Base-by-base conservation (phyloP, 108 stramenopile genomes). In the Hondaea fermentalgiana region DNA sequence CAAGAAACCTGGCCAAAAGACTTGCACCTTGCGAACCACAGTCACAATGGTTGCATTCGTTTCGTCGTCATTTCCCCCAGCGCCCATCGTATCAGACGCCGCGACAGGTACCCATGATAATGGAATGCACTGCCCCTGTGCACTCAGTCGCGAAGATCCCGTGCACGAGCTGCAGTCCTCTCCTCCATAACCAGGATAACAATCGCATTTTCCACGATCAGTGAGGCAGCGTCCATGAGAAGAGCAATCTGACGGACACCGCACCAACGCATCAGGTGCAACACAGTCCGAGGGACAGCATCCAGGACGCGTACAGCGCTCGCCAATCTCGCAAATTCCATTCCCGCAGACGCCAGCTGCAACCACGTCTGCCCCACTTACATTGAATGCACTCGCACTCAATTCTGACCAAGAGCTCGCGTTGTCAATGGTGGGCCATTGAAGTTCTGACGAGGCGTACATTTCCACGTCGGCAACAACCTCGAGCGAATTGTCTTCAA, bases 271-370 rank as follows among this genome's bases (percentile, higher is more conserved):
- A 53, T 83, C 76, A 3, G 76, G 76, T 1, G 23, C n/a, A 53
- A 83, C 45, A 45, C 76, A 83, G 76, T 83, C 76, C n/a, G 51
- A 28, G 16, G 76, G 76, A 23, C 76, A 83, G 51, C 76, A 83
- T 0, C 76, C 76, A 6, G 19, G n/a, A 12, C 6, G 19, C 3
- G 51, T 47, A 28, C 76, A 83, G 6, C 76, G 76, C 51, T 83
- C 76, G 8, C 51, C 49, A 2, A 35, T 45, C 28, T 83, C 76
- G 51, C 76, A 83, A 0, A 83, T 53, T 12, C 51, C 76, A 45
- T 83, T 83, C 14, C 76, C 76, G 51, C 76, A 83, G 28, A 53
- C 45, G 6, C 76, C 76, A 25, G 16, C 51, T 12, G 76, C 76
- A 17, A 12, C 14, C 44, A 28, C n/a, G 2, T 21, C 51, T 43